Conservation (phyloP, 2,329 filamentous ascomycete genomes). For the Stemphylium beticola region DNA sequence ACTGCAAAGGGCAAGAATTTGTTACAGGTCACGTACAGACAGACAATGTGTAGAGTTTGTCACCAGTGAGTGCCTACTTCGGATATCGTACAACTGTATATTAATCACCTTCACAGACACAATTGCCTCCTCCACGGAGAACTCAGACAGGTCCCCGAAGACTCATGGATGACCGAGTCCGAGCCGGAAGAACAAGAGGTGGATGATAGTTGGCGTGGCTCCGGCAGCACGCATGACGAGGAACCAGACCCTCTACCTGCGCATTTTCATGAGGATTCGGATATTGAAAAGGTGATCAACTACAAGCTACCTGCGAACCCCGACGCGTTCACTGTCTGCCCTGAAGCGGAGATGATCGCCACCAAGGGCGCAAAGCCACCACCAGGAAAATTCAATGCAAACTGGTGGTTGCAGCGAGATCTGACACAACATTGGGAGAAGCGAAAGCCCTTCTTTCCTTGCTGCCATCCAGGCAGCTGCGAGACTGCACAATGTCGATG, state of each 20-base stretch:
- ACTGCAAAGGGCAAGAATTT: constrained; percentile 4
- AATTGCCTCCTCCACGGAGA: constrained; percentile 53
- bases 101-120: constrained; percentile 29
- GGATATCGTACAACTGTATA: neutral
- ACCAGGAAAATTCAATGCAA: constrained; percentile 19
- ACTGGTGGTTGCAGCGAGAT: constrained; percentile 37
- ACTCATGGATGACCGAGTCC: constrained; percentile 11
- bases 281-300: constrained; percentile 34
- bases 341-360: neutral
- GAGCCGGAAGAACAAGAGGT: constrained; percentile 12
- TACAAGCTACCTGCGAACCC: constrained; percentile 30
- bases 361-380: constrained; percentile 12
- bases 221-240: neutral
- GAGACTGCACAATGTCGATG: constrained; percentile 68
- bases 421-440: constrained; percentile 62
- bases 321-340: constrained; percentile 9
- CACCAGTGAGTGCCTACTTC: constrained; percentile 31
- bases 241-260: constrained; percentile 9
- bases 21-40: constrained; percentile 26
- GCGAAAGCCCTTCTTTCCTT: constrained; percentile 67
- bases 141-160: constrained; percentile 38
- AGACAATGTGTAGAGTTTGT: constrained; percentile 38
- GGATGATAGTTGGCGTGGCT: constrained; percentile 3
- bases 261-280: constrained; percentile 23
- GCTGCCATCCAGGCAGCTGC: constrained; percentile 71